Evolutionary conservation across 202 grass and related monocot species (phyloP).

Genomic region (Thinopyrum obtusiflorum): DNA sequence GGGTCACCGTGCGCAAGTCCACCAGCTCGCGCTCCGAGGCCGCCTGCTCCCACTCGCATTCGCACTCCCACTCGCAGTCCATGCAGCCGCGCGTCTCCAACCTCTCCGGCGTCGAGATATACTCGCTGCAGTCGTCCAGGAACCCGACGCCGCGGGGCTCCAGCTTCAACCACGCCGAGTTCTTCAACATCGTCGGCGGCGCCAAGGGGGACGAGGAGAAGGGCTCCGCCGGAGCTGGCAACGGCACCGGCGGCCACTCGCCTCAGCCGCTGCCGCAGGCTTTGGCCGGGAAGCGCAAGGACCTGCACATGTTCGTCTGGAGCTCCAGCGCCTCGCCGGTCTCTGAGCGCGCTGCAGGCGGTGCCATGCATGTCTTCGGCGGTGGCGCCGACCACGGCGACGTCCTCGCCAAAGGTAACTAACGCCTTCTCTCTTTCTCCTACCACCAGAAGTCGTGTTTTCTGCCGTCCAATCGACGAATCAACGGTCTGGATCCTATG

Average conservation of each 20-base stretch:
- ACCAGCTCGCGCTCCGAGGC: slow-evolving; percentile 71
- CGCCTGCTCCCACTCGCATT: slow-evolving; percentile 42
- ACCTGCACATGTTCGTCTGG: slow-evolving; percentile 96
- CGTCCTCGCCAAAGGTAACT: slow-evolving; percentile 42
- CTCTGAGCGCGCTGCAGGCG: slow-evolving; percentile 60
- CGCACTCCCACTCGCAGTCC: slow-evolving; percentile 20
- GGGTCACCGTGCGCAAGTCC: slow-evolving; percentile 80
- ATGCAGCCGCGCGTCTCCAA: slow-evolving; percentile 73
- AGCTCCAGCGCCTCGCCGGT: slow-evolving; percentile 89
- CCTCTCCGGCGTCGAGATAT: slow-evolving; percentile 96
- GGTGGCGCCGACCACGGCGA: slow-evolving; percentile 53
- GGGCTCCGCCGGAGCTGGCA: neutral
- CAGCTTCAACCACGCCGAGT: slow-evolving; percentile 94
- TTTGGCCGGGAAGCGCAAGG: slow-evolving; percentile 53
- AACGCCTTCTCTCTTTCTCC: neutral
- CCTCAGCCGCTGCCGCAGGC: slow-evolving; percentile 33
- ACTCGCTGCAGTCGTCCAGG: slow-evolving; percentile 91
- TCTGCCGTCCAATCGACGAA: neutral
- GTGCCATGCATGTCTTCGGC: slow-evolving; percentile 58
- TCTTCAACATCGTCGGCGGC: slow-evolving; percentile 63
- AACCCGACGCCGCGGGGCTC: slow-evolving; percentile 90
- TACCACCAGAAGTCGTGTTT: too few species aligned
- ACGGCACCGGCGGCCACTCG: slow-evolving; percentile 40
- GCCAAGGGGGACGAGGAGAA: slow-evolving; percentile 64
- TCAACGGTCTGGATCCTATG: neutral